phyloP scores from a whole-genome alignment of 768 basidiomycete species.

The Collybia sordida region DNA sequence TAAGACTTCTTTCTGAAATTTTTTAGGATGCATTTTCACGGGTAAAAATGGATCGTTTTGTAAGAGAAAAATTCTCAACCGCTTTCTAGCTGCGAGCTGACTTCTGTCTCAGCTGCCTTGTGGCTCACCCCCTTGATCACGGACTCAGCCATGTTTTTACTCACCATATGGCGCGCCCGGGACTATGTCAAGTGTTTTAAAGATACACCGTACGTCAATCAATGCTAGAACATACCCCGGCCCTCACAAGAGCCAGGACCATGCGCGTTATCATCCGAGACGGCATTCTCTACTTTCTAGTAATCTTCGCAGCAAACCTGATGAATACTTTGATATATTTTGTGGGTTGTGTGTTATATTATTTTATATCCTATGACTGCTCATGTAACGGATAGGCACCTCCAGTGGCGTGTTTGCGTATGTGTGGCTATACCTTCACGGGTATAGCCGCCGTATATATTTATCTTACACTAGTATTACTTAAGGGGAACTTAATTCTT shows the following conservation, averaged over 20 bases:
- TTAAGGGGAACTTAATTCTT: too few species aligned
- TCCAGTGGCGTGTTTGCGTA: too few species aligned
- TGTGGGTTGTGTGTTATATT: conserved; percentile 10
- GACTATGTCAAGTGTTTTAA: conserved; percentile 6
- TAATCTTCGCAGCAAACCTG: conserved; percentile 24
- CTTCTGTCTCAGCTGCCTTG: conserved; percentile 14
- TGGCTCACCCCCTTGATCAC: conserved; percentile 25
- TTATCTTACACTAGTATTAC: too few species aligned
- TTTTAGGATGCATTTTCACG: conserved; percentile 26
- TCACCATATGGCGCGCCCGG: conserved; percentile 11
- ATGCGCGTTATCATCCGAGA: conserved; percentile 25
- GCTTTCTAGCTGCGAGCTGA: neutral
- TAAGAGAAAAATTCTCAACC: conserved; percentile 8
- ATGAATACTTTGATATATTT: conserved; percentile 25
- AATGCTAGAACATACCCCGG: too few species aligned
- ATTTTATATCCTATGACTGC: too few species aligned
- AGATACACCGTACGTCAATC: conserved; percentile 14
- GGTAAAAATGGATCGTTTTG: conserved; percentile 20
- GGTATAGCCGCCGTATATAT: too few species aligned
- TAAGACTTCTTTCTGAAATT: neutral
- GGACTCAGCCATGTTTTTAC: conserved; percentile 9
- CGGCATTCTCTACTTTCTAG: conserved; percentile 25
- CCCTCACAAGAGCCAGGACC: conserved; percentile 8
- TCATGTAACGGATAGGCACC: too few species aligned
- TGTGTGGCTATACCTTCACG: too few species aligned